Base-by-base conservation (phyloP, 106 monocot species). In the Dendrobium catenatum region DNA sequence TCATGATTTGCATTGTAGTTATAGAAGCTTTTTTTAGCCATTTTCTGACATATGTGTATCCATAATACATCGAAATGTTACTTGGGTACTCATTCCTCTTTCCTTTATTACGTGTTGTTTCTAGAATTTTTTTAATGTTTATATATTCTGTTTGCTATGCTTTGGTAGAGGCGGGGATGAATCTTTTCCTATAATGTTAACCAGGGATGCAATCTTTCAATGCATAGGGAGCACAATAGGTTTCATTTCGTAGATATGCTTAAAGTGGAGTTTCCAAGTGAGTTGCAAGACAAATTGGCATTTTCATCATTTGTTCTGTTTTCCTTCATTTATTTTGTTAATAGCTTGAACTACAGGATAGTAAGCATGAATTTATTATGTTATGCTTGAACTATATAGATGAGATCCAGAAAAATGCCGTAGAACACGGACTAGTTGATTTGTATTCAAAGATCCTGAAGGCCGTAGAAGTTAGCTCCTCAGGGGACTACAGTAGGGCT, bases 121-220 rank as follows among this genome's bases (percentile, higher is more conserved):
- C 24, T 68, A 68, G 27, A 68, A 68, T 9, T 68, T 73, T 73
- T 41, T 16, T 40, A 5, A 46, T 56, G 56, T 42, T 73, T 73
- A 11, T 37, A 6, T 9, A 73, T 73, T 72, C 10, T 41, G 40
- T 41, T 73, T 73, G 16, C 18, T 42, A 2, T 18, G 74, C 19
- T 74, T 15, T 44, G 74, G 6, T 44, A 17, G 70, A 15, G 16
- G 43, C 9, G 43, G 42, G 41, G 7, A 74, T 61, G 40, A 75
- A 9, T 37, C 27, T 41, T 11, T 27, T 61, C 15, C 20, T 43
- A 33, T 86, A 26, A 22, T 67, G 79, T 40, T 29, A 42, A 85
- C 40, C 89, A 98, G 94, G 95, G 98, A 27, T 95, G 88, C 81
- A 98, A 98, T 86, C 78, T 99, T 61, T 91, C 89, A 0, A 42